Percentiles rank a stretch among this genome's conserved stretches.
phyloP scores from a whole-genome alignment of 768 basidiomycete species.

The Daedaleopsis nitida region DNA sequence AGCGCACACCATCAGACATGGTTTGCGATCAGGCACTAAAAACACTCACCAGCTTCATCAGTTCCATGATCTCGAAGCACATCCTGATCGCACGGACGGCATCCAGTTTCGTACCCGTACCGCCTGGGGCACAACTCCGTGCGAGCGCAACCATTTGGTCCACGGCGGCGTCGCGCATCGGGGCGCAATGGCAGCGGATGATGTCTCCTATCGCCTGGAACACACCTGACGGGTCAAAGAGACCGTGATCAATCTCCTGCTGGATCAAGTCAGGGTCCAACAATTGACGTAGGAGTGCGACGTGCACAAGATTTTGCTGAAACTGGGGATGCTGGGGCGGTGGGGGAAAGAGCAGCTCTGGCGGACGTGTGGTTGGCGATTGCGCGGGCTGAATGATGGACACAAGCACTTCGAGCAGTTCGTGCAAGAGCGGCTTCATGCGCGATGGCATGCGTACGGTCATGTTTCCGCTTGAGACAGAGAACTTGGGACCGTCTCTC shows the following conservation, averaged over 20 bases:
- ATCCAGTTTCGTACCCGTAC: conserved; percentile 56
- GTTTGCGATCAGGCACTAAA: conserved; percentile 9
- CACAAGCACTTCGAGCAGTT: conserved; percentile 80
- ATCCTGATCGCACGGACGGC: conserved; percentile 74
- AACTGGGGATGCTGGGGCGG: conserved; percentile 60
- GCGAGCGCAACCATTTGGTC: conserved; percentile 82
- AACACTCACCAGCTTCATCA: conserved; percentile 88
- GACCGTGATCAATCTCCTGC: conserved; percentile 74
- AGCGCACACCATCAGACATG: conserved; percentile 1
- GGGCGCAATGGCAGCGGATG: conserved; percentile 89
- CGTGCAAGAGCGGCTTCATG: conserved; percentile 65
- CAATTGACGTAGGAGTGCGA: conserved; percentile 66
- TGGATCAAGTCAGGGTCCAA: conserved; percentile 84
- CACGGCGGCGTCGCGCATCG: conserved; percentile 85
- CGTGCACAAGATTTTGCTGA: conserved; percentile 63
- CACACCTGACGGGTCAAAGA: conserved; percentile 79
- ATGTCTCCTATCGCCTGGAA: conserved; percentile 79
- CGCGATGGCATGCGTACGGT: conserved; percentile 75
- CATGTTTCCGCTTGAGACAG: conserved; percentile 37
- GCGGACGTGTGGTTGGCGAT: conserved; percentile 28
- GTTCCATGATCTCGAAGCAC: conserved; percentile 89
- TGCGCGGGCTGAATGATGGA: conserved; percentile 75
- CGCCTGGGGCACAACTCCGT: conserved; percentile 54
- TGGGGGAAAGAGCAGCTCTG: conserved; percentile 61
- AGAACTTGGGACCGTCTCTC: conserved; percentile 45